Conservation (phyloP, 805 yeast genomes). For the Lipomyces kockii region DNA sequence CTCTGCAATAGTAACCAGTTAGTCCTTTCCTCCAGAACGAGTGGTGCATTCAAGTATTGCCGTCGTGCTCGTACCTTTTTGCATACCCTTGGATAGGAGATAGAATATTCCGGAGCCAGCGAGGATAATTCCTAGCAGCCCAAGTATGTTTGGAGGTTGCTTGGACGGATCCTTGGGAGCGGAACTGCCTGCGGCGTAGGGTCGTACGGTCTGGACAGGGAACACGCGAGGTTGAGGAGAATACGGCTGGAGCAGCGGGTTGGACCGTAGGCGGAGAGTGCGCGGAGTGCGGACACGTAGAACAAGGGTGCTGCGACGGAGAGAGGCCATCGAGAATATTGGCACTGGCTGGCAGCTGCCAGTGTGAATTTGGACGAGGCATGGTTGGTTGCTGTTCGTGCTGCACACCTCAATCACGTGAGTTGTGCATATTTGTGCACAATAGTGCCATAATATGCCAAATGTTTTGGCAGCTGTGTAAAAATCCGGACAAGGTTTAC, state of each 20-base stretch:
- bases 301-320: not conserved
- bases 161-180: slow-evolving; percentile 20
- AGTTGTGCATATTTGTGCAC: not conserved
- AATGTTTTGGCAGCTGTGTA: not conserved
- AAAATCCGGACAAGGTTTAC: not conserved
- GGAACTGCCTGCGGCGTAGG: not conserved
- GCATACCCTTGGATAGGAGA: slow-evolving; percentile 22
- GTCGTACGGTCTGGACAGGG: not conserved
- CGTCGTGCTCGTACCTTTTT: slow-evolving; percentile 15
- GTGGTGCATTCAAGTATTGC: not conserved
- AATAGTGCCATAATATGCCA: not conserved
- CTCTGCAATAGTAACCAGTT: slow-evolving; percentile 5
- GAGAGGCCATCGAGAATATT: not conserved
- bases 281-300: not conserved
- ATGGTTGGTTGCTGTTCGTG: no score
- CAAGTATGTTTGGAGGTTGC: slow-evolving; percentile 22
- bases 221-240: not conserved
- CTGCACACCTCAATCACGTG: not conserved
- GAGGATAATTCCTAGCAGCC: slow-evolving; percentile 12
- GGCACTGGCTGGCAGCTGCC: not conserved
- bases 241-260: not conserved
- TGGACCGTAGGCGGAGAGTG: not conserved
- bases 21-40: not conserved
- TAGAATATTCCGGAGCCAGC: slow-evolving; percentile 19
- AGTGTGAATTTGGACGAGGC: no score